Evolutionary conservation across 768 basidiomycete species (phyloP).

Genomic region (Heimioporus sp.): DNA sequence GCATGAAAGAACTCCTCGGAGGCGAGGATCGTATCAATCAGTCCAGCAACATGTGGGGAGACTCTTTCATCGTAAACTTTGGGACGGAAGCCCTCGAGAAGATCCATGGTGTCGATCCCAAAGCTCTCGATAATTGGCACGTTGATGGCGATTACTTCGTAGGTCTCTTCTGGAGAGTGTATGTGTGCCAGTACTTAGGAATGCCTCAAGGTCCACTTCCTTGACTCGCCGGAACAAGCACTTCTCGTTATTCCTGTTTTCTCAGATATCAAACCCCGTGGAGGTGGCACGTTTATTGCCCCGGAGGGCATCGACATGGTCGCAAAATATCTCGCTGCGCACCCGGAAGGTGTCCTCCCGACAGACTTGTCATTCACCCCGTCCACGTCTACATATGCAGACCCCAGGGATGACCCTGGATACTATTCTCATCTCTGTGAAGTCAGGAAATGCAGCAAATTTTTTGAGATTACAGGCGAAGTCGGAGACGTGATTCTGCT

Average conservation of each 20-base stretch:
- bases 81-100: background rate
- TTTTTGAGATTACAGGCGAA: background rate
- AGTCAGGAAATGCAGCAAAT: background rate
- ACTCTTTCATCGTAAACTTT: slow-evolving; percentile 1
- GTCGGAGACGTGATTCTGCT: background rate
- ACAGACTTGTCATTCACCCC: background rate
- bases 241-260: too few species aligned
- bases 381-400: background rate
- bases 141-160: background rate
- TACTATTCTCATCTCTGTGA: background rate
- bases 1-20: slow-evolving; percentile 2
- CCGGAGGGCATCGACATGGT: background rate
- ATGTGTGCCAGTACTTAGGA: background rate
- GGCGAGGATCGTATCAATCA: background rate
- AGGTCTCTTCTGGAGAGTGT: background rate
- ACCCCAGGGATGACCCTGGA: too few species aligned
- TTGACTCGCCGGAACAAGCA: too few species aligned
- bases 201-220: too few species aligned
- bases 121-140: background rate
- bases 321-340: background rate
- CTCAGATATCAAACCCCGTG: too few species aligned
- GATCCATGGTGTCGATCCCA: background rate
- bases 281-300: too few species aligned
- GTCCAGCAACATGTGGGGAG: background rate
- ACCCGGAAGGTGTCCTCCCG: background rate